Conservation (phyloP, 148 eudicot species). For the Dysphania ambrosioides region DNA sequence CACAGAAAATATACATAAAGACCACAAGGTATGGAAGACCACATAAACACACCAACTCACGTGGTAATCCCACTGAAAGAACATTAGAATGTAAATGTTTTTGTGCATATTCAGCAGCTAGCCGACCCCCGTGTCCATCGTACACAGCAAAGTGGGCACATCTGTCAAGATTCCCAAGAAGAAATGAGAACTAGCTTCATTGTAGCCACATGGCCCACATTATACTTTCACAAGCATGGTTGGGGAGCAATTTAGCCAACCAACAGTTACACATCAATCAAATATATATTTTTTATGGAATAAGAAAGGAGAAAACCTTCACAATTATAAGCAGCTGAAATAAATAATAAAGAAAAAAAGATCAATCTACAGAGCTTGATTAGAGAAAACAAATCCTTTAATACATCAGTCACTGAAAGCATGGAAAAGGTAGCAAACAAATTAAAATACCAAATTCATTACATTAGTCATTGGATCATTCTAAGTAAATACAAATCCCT, state of each 20-base stretch:
- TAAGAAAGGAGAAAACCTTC: neutral
- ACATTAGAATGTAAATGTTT: slow-evolving; percentile 66
- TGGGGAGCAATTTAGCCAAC: neutral
- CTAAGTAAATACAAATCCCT: too few species aligned
- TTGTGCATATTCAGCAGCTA: slow-evolving; percentile 79
- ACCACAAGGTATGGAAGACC: slow-evolving; percentile 19
- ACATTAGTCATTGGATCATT: too few species aligned
- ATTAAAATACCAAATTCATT: too few species aligned
- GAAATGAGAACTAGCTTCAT: neutral
- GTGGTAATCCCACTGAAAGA: slow-evolving; percentile 90
- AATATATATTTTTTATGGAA: neutral
- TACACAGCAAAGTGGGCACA: slow-evolving; percentile 80
- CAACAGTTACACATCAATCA: neutral
- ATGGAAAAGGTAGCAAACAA: too few species aligned
- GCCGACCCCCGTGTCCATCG: slow-evolving; percentile 89
- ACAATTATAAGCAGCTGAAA: too few species aligned
- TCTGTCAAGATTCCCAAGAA: slow-evolving; percentile 31
- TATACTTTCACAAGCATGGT: neutral
- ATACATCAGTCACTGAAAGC: too few species aligned
- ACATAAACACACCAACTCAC: slow-evolving; percentile 90
- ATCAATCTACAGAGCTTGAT: too few species aligned
- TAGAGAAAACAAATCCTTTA: too few species aligned
- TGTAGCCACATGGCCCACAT: neutral
- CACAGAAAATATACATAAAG: neutral
- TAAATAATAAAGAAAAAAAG: too few species aligned